A percentile compares a stretch with the other conserved stretches of the same genome.
Evolutionary conservation across 768 basidiomycete genomes (phyloP).

Genomic region (Terana coerulea): DNA sequence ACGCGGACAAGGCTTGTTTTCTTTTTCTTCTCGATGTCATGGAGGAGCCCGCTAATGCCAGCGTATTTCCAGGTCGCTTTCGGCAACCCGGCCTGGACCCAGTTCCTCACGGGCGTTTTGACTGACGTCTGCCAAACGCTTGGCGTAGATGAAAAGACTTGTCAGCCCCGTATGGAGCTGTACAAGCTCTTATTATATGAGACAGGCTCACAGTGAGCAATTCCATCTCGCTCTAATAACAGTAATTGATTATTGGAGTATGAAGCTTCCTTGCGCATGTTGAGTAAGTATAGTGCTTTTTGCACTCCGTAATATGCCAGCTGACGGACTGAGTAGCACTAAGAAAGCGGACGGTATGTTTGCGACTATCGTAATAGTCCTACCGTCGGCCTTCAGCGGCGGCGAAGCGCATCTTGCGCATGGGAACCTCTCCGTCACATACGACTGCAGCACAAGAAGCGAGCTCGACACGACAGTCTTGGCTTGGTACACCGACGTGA

Average conservation of each 20-base stretch:
- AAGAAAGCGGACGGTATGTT: slow-evolving; percentile 48
- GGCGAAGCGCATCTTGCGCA: slow-evolving; percentile 44
- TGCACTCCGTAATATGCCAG: neutral
- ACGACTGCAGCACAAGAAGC: slow-evolving; percentile 35
- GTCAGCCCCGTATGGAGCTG: slow-evolving; percentile 34
- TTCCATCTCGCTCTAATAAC: neutral
- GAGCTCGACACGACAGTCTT: slow-evolving; percentile 33
- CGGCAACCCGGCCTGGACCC: slow-evolving; percentile 37
- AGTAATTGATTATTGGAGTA: no score
- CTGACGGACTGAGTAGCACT: slow-evolving; percentile 31
- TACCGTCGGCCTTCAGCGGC: slow-evolving; percentile 42
- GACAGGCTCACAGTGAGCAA: slow-evolving; percentile 44
- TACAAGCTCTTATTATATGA: slow-evolving; percentile 49
- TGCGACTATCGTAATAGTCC: slow-evolving; percentile 44
- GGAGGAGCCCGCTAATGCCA: neutral
- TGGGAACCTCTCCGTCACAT: slow-evolving; percentile 27
- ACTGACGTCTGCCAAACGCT: slow-evolving; percentile 31
- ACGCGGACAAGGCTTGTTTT: slow-evolving; percentile 26
- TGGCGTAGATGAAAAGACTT: slow-evolving; percentile 32
- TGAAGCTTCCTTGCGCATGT: slow-evolving; percentile 44
- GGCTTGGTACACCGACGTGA: slow-evolving; percentile 53
- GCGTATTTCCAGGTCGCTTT: slow-evolving; percentile 36
- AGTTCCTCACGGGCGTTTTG: slow-evolving; percentile 30
- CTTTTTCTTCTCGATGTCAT: neutral
- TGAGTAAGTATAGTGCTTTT: no score